These are phyloP conservation scores for Sphenostylis stenocarpa DNA, from an alignment of 306 rosid species.

Conservation along the genomic window DNA sequence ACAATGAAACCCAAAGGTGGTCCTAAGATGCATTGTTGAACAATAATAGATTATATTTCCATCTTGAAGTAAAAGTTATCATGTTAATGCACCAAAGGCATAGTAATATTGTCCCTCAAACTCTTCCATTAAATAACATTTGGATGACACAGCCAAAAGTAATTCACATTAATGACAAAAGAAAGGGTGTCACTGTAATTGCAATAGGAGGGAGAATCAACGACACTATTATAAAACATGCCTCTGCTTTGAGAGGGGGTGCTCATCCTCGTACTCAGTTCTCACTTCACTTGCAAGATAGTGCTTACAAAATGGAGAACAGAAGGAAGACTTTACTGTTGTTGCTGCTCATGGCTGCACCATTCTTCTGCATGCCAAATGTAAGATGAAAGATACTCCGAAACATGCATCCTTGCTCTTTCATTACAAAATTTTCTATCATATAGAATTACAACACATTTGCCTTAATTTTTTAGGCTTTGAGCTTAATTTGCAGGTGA, in stretches of 20 bases:
- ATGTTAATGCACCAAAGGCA: no score
- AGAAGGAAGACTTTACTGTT: slow-evolving; percentile 14
- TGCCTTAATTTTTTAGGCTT: not conserved
- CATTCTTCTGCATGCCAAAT: slow-evolving; percentile 35
- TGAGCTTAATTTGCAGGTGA: slow-evolving; percentile 31
- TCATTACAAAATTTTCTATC: no score
- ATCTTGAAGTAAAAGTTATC: no score
- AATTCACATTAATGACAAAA: not conserved
- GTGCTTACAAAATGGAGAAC: slow-evolving; percentile 30
- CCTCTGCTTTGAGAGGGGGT: not conserved
- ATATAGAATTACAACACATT: not conserved
- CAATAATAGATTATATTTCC: no score
- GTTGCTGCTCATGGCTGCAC: slow-evolving; percentile 24
- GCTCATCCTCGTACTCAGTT: not conserved
- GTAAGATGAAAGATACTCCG: slow-evolving; percentile 7
- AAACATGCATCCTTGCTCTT: not conserved
- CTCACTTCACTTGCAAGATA: not conserved
- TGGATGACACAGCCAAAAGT: slow-evolving; percentile 3
- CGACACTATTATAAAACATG: slow-evolving; percentile 8
- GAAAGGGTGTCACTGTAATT: slow-evolving; percentile 35
- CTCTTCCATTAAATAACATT: no score
- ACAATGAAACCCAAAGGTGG: no score
- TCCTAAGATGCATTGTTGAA: no score
- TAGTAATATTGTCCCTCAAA: no score
- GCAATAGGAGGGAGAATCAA: not conserved